Conservation (phyloP, 2,329 filamentous ascomycete genomes). For the Penicillium sp. region DNA sequence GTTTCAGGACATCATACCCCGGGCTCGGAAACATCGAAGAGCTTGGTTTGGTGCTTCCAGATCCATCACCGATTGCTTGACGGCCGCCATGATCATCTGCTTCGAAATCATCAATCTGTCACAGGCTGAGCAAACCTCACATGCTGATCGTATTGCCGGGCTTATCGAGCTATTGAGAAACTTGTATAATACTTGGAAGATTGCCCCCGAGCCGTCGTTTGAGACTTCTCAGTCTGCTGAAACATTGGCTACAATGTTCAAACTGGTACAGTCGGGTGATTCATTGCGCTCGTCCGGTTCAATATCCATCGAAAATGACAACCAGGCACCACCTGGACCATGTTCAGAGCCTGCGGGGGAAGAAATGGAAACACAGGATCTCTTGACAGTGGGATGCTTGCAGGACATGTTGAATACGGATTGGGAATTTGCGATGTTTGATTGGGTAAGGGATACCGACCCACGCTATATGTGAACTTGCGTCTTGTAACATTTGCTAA, state of each 20-base stretch:
- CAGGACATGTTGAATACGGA: background rate
- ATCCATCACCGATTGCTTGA: slow-evolving; percentile 11
- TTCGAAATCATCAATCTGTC: slow-evolving; percentile 10
- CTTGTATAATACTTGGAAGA: background rate
- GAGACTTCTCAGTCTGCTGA: background rate
- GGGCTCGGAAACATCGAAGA: slow-evolving; percentile 38
- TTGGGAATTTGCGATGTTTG: background rate
- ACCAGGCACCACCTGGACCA: background rate
- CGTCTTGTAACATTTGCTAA: background rate
- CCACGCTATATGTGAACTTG: background rate
- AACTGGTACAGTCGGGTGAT: background rate
- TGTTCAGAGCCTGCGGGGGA: background rate
- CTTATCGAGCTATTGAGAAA: background rate
- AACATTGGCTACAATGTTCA: background rate
- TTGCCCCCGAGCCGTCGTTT: background rate
- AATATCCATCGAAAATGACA: background rate
- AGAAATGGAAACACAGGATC: background rate
- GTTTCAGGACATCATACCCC: slow-evolving; percentile 51
- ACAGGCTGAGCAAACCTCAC: background rate
- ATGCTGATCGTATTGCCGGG: background rate
- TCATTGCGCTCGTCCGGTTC: background rate
- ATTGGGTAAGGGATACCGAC: background rate
- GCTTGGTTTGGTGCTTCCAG: slow-evolving; percentile 18
- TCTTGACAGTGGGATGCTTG: background rate
- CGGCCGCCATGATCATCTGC: slow-evolving; percentile 19